Conservation (phyloP, 202 grass and related monocot species). For the Setaria viridis region DNA sequence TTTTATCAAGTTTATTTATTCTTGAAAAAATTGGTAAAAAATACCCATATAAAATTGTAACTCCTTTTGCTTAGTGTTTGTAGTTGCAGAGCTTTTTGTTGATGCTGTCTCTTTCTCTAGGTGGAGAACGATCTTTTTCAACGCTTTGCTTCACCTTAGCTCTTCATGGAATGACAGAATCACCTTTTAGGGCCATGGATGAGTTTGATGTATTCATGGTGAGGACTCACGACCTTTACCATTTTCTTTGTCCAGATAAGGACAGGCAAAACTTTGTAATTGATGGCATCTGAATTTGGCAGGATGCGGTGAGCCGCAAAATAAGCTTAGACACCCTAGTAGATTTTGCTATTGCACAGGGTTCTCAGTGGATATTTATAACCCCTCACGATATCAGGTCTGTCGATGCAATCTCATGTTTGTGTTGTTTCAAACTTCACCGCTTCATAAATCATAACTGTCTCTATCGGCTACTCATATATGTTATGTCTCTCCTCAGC, state of each 20-base stretch:
- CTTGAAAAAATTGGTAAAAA: not conserved
- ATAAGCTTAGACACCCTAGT: constrained; percentile 95
- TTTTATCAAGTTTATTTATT: constrained; percentile 19
- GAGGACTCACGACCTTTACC: not conserved
- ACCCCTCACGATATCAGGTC: constrained; percentile 97
- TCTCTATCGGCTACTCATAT: not conserved
- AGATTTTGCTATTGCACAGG: constrained; percentile 83
- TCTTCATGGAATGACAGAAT: constrained; percentile 98
- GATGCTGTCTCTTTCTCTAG: constrained; percentile 41
- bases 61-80: not conserved
- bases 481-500: constrained; percentile 48
- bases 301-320: constrained; percentile 96
- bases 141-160: constrained; percentile 97
- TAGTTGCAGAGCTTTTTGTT: not conserved
- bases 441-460: not conserved
- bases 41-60: not conserved
- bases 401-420: not conserved
- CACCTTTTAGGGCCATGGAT: constrained; percentile 98
- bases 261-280: constrained; percentile 25
- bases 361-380: constrained; percentile 96
- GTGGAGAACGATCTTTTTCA: constrained; percentile 91
- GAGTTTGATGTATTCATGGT: constrained; percentile 99
- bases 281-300: constrained; percentile 27
- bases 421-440: not conserved
- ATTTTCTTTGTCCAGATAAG: not conserved